A percentile compares a stretch with the other conserved stretches of the same genome.
phyloP scores from a whole-genome alignment of 2,329 filamentous ascomycete genomes.

The Lomentospora prolificans region DNA sequence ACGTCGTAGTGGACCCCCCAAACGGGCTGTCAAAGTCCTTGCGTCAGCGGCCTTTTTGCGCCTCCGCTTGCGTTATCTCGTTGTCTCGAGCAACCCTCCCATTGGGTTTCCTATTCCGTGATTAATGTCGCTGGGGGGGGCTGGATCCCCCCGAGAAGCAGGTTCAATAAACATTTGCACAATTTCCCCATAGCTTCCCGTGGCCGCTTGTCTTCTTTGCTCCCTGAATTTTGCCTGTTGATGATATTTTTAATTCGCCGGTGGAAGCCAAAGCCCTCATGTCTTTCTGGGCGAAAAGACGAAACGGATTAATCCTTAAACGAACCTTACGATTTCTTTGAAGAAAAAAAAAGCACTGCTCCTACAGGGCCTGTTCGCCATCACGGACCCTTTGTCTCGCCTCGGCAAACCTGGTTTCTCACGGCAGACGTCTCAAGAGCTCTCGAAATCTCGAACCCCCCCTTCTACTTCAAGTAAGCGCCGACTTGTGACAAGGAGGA shows the following conservation, averaged over 20 bases:
- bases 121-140: not conserved
- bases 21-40: not conserved
- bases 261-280: not conserved
- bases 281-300: not conserved
- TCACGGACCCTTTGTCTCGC: not conserved
- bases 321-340: not conserved
- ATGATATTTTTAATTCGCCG: not conserved
- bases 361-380: not conserved
- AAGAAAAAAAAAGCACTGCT: not conserved
- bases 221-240: not conserved
- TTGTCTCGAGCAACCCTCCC: slow-evolving; percentile 5
- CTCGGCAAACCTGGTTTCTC: slow-evolving; percentile 4
- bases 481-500: not conserved
- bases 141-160: not conserved
- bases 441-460: not conserved
- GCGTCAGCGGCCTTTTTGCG: not conserved
- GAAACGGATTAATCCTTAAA: not conserved
- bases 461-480: not conserved
- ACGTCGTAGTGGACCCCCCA: not conserved
- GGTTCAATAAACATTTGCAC: not conserved
- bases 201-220: not conserved
- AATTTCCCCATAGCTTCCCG: not conserved
- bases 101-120: not conserved
- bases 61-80: not conserved
- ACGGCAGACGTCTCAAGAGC: slow-evolving; percentile 6